Base-by-base conservation (phyloP, 1,284 basidiomycete species). In the Caloboletus firmus region DNA sequence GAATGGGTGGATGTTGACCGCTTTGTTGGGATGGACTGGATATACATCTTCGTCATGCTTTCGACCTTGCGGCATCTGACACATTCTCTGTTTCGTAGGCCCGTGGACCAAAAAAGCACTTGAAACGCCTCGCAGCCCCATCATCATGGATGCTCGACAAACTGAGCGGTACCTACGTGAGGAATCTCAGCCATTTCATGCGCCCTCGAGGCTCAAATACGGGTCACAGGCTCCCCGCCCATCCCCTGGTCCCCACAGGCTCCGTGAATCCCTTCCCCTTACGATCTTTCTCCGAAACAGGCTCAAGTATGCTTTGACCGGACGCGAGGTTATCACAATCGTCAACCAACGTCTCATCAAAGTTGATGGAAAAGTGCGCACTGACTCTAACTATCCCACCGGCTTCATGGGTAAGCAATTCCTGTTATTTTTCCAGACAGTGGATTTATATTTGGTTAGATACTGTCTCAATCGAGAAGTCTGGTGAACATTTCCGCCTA, bases 111-210 rank as follows among this genome's bases (percentile, higher is more conserved):
- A 96, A 94, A 89, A 98, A 98, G 82, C 96, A 99, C 77, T 85
- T 98, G 81, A 98, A 98, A 86, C 93, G 96, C 73, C 87, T 98
- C 64, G 87, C 89, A 67, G 97, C 97, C 67, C 97, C 97, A 63
- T 96, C 93, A 57, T 92, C 93, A 81, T 99, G 97, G 97, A 97
- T 99, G 94, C 85, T 99, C 66, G 95, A 98, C 85, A 99, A 99
- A 81, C 80, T 99, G 72, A 91, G 93, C 78, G 96, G 96, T 64
- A 97, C 94, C 70, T 98, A 98, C 75, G 92, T 94, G 78, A 76
- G 93, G 81, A 51, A 47, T 39, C 20, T 31, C 5, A 12, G 5
- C 32, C 22, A 22, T 55, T 31, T 17, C 26, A 39, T 36, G 4
- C 28, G 13, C 12, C 9, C 7, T 36, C 18, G n/a, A 56, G 36